Conservation (phyloP, 2,329 filamentous ascomycete genomes). For the Achaetomium macrosporum region DNA sequence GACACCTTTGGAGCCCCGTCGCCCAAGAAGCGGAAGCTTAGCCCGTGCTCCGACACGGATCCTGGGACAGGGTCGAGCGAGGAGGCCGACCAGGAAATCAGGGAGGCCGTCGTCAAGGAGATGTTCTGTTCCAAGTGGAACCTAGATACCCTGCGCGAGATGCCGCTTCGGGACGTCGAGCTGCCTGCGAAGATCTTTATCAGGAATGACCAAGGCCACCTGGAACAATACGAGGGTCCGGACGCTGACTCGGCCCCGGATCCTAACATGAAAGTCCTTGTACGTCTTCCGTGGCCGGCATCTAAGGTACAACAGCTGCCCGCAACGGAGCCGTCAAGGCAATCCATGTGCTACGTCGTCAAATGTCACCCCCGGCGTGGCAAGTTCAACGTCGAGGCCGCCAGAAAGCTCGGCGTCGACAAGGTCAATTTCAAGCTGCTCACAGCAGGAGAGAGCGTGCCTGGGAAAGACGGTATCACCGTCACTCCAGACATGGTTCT, state of each 20-base stretch:
- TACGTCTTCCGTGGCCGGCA: constrained; percentile 74
- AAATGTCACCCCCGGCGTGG: constrained; percentile 71
- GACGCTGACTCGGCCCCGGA: constrained; percentile 38
- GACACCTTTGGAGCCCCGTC: constrained; percentile 14
- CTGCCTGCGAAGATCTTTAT: constrained; percentile 67
- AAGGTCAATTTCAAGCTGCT: constrained; percentile 54
- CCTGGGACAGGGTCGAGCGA: constrained; percentile 12
- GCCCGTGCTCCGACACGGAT: constrained; percentile 1
- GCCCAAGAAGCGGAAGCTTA: constrained; percentile 30
- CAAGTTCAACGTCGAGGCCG: constrained; percentile 66
- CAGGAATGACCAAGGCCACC: constrained; percentile 55
- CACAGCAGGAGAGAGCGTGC: constrained; percentile 56
- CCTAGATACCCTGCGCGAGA: constrained; percentile 63
- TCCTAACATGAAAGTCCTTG: constrained; percentile 64
- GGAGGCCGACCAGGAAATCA: constrained; percentile 42
- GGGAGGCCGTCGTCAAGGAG: constrained; percentile 59
- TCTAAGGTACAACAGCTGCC: constrained; percentile 61
- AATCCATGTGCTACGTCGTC: constrained; percentile 81
- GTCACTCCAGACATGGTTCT: constrained; percentile 87
- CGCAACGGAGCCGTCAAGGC: constrained; percentile 55
- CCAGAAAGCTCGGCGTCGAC: constrained; percentile 58
- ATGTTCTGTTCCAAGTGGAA: constrained; percentile 79
- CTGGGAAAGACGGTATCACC: constrained; percentile 56
- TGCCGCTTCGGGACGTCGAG: constrained; percentile 58
- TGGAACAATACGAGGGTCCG: constrained; percentile 67